A percentile compares a stretch with the other conserved stretches of the same genome.
Conservation (phyloP, 208 protist genomes). For the Leishmania tarentolae region DNA sequence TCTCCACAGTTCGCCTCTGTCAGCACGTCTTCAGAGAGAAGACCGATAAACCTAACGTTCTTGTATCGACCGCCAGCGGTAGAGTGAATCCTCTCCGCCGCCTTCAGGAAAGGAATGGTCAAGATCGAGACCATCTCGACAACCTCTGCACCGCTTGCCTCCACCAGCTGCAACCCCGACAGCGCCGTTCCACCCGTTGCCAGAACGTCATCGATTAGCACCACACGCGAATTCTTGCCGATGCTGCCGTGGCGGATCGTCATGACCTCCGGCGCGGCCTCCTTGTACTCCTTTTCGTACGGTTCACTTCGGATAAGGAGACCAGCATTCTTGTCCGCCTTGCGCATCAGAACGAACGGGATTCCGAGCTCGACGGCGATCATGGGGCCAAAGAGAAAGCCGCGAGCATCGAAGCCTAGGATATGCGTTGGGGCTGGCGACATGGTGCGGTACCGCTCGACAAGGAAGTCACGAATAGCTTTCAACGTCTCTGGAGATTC, state of each 20-base stretch:
- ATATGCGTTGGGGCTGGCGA: conserved; percentile 73
- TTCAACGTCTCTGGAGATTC: conserved; percentile 81
- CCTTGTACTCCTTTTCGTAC: conserved; percentile 92
- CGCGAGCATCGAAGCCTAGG: conserved; percentile 89
- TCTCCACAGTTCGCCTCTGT: conserved; percentile 86
- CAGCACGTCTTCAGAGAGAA: conserved; percentile 62
- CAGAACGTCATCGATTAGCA: conserved; percentile 93
- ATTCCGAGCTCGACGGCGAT: conserved; percentile 87
- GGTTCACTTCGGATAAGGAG: conserved; percentile 87
- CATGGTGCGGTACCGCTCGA: conserved; percentile 74
- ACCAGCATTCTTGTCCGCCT: conserved; percentile 86
- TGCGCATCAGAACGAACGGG: conserved; percentile 92
- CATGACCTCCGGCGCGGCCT: conserved; percentile 80
- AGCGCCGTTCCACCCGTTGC: conserved; percentile 91
- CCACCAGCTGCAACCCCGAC: conserved; percentile 88
- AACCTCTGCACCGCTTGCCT: conserved; percentile 68
- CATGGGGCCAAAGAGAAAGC: conserved; percentile 90
- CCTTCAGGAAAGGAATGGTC: conserved; percentile 63
- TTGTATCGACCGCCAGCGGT: conserved; percentile 68
- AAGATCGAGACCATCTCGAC: conserved; percentile 76
- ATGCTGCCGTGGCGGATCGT: conserved; percentile 85
- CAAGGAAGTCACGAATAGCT: conserved; percentile 82
- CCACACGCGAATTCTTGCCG: conserved; percentile 64
- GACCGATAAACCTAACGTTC: conserved; percentile 62
- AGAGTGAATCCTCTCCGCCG: conserved; percentile 71